Conservation (phyloP, 1,284 basidiomycete genomes). For the Microbotryum lychnidis-dioicae region DNA sequence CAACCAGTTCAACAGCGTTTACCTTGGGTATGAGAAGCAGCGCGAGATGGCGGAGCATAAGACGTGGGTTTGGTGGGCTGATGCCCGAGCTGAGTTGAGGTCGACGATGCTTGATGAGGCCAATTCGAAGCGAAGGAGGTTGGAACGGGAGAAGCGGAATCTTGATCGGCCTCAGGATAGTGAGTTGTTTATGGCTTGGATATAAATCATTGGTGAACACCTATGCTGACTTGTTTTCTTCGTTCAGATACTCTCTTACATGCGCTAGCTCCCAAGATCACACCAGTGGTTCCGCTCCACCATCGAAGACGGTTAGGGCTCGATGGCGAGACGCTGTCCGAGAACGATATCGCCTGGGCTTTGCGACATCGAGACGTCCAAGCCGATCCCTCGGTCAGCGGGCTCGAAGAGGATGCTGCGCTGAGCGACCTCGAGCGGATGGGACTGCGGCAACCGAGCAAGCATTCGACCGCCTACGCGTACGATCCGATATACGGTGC, state of each 20-base stretch:
- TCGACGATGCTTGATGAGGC: slow-evolving; percentile 72
- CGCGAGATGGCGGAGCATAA: slow-evolving; percentile 54
- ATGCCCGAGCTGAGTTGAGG: slow-evolving; percentile 63
- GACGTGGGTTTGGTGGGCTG: slow-evolving; percentile 57
- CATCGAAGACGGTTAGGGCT: slow-evolving; percentile 27
- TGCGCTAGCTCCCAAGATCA: slow-evolving; percentile 24
- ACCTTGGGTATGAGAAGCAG: slow-evolving; percentile 61
- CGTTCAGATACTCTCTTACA: slow-evolving; percentile 24
- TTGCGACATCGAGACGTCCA: slow-evolving; percentile 27
- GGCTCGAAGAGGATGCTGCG: slow-evolving; percentile 29
- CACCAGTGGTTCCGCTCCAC: slow-evolving; percentile 28
- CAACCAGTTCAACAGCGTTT: slow-evolving; percentile 51
- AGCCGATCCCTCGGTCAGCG: slow-evolving; percentile 19
- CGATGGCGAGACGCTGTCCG: slow-evolving; percentile 29
- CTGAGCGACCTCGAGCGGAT: slow-evolving; percentile 32
- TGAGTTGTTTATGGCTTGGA: slow-evolving; percentile 36
- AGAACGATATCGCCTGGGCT: slow-evolving; percentile 32
- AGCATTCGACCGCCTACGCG: not conserved
- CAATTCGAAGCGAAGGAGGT: slow-evolving; percentile 64
- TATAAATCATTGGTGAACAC: not conserved
- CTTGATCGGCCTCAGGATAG: slow-evolving; percentile 64
- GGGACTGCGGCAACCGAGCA: slow-evolving; percentile 27
- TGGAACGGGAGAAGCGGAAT: slow-evolving; percentile 70
- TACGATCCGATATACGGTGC: slow-evolving; percentile 6
- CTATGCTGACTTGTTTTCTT: not conserved